Evolutionary conservation across 768 basidiomycete species (phyloP).

Genomic region (Phaeotremella skinneri): DNA sequence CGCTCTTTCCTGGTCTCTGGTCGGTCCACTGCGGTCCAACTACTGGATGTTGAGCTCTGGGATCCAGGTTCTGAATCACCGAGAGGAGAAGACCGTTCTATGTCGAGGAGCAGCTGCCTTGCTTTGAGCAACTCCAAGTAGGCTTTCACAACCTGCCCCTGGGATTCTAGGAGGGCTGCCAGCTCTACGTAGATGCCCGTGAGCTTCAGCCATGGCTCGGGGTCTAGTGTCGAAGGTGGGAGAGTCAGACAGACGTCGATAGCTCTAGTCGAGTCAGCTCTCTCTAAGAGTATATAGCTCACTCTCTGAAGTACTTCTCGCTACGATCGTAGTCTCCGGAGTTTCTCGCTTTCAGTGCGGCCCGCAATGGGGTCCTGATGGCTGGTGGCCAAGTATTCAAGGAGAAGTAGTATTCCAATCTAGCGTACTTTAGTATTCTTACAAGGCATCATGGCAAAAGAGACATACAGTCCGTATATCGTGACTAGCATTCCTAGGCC

Average conservation of each 20-base stretch:
- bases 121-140: slow-evolving; percentile 37
- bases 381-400: slow-evolving; percentile 46
- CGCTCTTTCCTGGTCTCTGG: slow-evolving; percentile 27
- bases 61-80: neutral
- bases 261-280: slow-evolving; percentile 23
- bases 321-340: slow-evolving; percentile 37
- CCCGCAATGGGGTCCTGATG: slow-evolving; percentile 42
- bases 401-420: slow-evolving; percentile 48
- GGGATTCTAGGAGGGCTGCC: slow-evolving; percentile 40
- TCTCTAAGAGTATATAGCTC: slow-evolving; percentile 9
- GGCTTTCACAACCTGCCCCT: slow-evolving; percentile 36
- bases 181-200: slow-evolving; percentile 47
- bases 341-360: slow-evolving; percentile 46
- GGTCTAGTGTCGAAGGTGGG: slow-evolving; percentile 31
- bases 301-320: slow-evolving; percentile 45
- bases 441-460: neutral
- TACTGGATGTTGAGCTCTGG: neutral
- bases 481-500: slow-evolving; percentile 46
- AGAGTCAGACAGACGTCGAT: slow-evolving; percentile 41
- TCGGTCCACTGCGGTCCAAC: neutral
- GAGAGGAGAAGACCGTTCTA: slow-evolving; percentile 12
- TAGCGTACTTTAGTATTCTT: slow-evolving; percentile 7
- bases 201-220: slow-evolving; percentile 46
- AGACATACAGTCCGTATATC: slow-evolving; percentile 48
- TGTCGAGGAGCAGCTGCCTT: slow-evolving; percentile 23